phyloP scores from a whole-genome alignment of 805 yeast genomes.

The Brettanomyces nanus region DNA sequence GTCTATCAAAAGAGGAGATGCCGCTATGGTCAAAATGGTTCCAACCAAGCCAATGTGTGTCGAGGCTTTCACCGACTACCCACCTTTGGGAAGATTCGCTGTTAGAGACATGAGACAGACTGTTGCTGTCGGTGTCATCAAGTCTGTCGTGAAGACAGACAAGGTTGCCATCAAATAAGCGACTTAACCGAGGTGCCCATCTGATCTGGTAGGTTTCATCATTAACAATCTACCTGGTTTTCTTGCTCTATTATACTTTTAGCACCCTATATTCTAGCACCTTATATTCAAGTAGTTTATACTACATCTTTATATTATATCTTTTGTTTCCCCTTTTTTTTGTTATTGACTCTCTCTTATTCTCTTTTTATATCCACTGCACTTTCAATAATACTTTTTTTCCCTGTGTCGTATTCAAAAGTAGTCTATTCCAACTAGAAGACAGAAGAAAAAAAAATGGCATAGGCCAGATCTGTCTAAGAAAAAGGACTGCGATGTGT shows the following conservation, averaged over 20 bases:
- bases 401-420: background rate
- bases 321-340: background rate
- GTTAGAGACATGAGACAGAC: conserved; percentile 99
- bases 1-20: conserved; percentile 93
- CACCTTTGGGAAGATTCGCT: conserved; percentile 95
- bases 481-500: background rate
- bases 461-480: no score
- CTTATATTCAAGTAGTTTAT: background rate
- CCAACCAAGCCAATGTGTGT: conserved; percentile 91
- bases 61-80: conserved; percentile 89
- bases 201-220: no score
- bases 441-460: no score
- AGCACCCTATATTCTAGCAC: background rate
- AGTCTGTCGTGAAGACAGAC: conserved; percentile 80
- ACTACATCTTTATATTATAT: background rate
- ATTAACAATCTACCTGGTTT: no score
- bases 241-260: background rate
- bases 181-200: no score
- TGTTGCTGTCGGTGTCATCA: conserved; percentile 99
- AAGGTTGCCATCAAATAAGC: conserved; percentile 75
- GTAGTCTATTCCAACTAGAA: no score
- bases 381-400: background rate
- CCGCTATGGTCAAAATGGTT: conserved; percentile 86
- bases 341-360: background rate
- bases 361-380: background rate